Evolutionary conservation across 2,329 filamentous ascomycete species (phyloP), one percentile per base, ranked within the genome.

Genomic region (Chaetomiaceae sp.): DNA sequence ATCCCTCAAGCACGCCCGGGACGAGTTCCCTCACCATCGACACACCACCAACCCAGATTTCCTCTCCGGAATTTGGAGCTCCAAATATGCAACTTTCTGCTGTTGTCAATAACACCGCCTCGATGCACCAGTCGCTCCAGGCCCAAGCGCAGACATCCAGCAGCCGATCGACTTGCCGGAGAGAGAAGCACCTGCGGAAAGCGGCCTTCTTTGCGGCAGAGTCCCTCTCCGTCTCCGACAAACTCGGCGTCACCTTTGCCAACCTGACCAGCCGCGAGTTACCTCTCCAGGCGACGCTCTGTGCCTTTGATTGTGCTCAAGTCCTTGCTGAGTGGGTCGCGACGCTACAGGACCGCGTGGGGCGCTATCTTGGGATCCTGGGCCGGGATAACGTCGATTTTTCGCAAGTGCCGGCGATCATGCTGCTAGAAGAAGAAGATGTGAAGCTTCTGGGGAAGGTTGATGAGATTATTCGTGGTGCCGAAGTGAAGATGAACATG

Each of bases 161-260:
- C 42, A 56, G 51, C 36, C 71, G 72, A 40, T 71, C 77, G 10
- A 82, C 79, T 10, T 84, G 87, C 0, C 85, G 87, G 53, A 85
- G 90, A 2, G 92, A 99, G 71, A 87, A 85, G 59, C 89, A 95
- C 64, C 77, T 97, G 18, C 86, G 92, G 38, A 95, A 92, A 67
- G 94, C 94, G n/a, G 94, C 92, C 0, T 95, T 90, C 66, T 96
- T 95, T 65, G 94, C 94, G 1, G 90, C 90, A 1, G 90, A 96
- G 67, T 95, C 91, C 0, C 80, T 99, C 8, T 83, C 85, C 25
- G 94, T 94, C 82, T 87, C 90, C 2, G 88, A 95, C 67, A 91
- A 87, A 65, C 79, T 94, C 11, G 90, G 90, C 1, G 82, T 92
- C 25, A 90, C 89, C 0, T 94, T 92, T 70, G 86, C 88, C 7